Evolutionary conservation across 176 grass and related monocot genomes (phyloP), one percentile per base, ranked within the genome.

Genomic region (Neostapfia colusana): DNA sequence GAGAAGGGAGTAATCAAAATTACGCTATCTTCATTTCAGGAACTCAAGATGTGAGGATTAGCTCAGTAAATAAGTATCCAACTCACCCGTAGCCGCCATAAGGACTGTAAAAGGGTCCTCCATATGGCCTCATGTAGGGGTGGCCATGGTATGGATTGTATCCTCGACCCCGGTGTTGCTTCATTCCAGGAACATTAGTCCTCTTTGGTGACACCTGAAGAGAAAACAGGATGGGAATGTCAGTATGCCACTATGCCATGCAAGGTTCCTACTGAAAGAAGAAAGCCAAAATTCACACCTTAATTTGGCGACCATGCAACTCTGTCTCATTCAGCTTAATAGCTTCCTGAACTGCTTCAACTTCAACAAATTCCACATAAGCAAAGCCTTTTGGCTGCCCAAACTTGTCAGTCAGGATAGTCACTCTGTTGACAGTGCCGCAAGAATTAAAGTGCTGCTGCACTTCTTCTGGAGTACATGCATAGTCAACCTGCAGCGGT

Each of bases 381-480:
- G 88, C 91, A 88, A 93, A 93, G 21, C 91, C 88, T 79, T 93
- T 93, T 20, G 91, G 91, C 17, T 93, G 91, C 34, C 91, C 91
- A 79, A 88, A 88, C 74, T 90, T 93, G 68, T 93, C 91, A 20
- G 85, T 93, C 75, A 93, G 75, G 48, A 93, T 93, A 17, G 91
- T 90, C 36, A 93, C 91, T 55, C 91, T 90, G 75, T 93, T 93
- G 50, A 93, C 88, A 16, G 91, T 93, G 64, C 91, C 91, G 26
- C 91, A 93, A n/a, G 91, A 88, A 75, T 90, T 87, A 69, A 93
- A 93, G 64, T 93, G 91, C 79, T 93, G 85, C 62, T 93, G 91
- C 61, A 93, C 88, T 88, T 93, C 91, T 88, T 93, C 91, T 65
- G 91, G 88, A 20, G 91, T 93, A 13, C 91, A 93, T 16, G 88